Base-by-base conservation (phyloP, 2,329 filamentous ascomycete species). In the Akanthomyces dipterigenus region DNA sequence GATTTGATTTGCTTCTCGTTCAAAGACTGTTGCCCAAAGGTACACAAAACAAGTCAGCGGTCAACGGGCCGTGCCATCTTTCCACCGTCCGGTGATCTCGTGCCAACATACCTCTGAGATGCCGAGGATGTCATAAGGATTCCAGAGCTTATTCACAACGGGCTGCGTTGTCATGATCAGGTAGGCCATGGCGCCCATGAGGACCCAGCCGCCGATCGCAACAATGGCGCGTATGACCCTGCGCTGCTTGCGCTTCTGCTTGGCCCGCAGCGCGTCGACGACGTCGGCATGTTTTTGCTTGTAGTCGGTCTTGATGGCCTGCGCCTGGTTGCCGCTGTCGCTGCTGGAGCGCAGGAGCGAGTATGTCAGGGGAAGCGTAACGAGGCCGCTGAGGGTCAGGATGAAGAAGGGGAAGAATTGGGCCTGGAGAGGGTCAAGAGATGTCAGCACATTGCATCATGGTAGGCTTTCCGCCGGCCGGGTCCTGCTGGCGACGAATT, bases 331-430 rank as follows among this genome's bases (percentile, higher is more conserved):
- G 72, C 92, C 88, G 66, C 91, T 85, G 70, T 92, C 80, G 66
- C 79, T 90, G 74, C 84, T 89, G 49, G 91, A 87, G 72, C 88
- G 89, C 70, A 97, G 82, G 68, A 96, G 86, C 66, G 87, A 90
- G 77, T 96, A 96, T 70, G 93, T 96, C 70, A 96, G 83, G 64
- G 93, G 93, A 63, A 96, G 78, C 38, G 95, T 97, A 76, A 97
- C 84, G 67, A 99, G 86, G 71, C 88, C 87, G 65, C 89, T 87
- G 70, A 98, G 83, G 48, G 93, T 97, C 73, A 97, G 87, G 77
- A 98, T 88, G 81, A 99, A 99, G 84, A 96, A 96, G 68, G 96
- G 95, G 82, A 97, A 99, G 81, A 97, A 97, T 84, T 97, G 91
- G 70, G 92, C 93, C 85, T 95, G 63, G 40, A 53, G 22, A 14